Evolutionary conservation across 73 alveolate species (phyloP).

Genomic region (Paramecium sonneborni): DNA sequence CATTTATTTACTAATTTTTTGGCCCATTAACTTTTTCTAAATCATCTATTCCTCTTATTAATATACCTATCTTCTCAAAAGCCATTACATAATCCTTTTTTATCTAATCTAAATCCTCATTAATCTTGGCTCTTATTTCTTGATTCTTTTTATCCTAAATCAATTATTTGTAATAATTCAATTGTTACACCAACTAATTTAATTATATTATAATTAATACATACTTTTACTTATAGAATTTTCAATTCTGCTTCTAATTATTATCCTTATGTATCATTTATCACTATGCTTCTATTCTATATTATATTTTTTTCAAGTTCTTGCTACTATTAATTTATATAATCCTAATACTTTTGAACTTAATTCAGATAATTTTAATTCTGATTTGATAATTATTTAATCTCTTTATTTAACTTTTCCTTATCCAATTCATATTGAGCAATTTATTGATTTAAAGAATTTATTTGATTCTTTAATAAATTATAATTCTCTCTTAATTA

Average conservation of each 20-base stretch:
- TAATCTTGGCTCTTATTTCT: not conserved
- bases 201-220: not conserved
- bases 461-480: not conserved
- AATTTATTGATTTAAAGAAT: not conserved
- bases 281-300: not conserved
- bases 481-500: slow-evolving; percentile 6
- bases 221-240: not conserved
- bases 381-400: not conserved
- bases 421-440: not conserved
- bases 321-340: not conserved
- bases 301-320: not conserved
- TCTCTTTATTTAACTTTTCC: not conserved
- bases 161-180: not conserved
- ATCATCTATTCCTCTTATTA: not conserved
- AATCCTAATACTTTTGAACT: not conserved
- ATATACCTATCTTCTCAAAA: not conserved
- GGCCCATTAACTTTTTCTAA: not conserved
- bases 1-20: not conserved
- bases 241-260: not conserved
- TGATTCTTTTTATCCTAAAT: not conserved
- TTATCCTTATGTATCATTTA: not conserved
- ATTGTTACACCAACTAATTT: not conserved
- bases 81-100: slow-evolving; percentile 22
- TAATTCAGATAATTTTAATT: not conserved
- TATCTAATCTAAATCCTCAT: not conserved